Percentiles rank a stretch among this genome's conserved stretches.
Evolutionary conservation across 805 yeast species (phyloP).

Genomic region (Saccharomycopsis oosterbeekiorum): DNA sequence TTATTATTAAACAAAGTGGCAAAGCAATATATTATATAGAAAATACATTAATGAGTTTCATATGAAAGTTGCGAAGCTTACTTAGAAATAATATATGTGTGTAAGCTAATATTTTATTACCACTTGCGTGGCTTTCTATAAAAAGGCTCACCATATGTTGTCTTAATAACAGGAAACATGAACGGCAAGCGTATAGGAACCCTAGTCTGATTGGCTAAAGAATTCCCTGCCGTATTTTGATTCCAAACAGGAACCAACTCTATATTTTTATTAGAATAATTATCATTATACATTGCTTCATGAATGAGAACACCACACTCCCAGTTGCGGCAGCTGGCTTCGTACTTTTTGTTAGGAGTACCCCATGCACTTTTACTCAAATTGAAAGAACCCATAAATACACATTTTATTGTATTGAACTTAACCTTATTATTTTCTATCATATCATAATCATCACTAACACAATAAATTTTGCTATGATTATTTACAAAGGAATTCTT

Average conservation of each 20-base stretch:
- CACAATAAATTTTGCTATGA: conserved; percentile 14
- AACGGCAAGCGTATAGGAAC: conserved; percentile 16
- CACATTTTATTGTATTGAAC: conserved; percentile 12
- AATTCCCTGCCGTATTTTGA: not conserved
- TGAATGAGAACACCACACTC: conserved; percentile 15
- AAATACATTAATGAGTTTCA: no score
- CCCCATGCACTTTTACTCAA: conserved; percentile 19
- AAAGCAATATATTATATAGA: no score
- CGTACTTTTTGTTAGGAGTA: not conserved
- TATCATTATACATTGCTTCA: conserved; percentile 11
- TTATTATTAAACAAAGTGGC: no score
- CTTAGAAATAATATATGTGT: no score
- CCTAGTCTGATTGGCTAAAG: not conserved
- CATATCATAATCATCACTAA: conserved; percentile 2
- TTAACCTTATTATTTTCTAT: not conserved
- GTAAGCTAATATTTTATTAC: not conserved
- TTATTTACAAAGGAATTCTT: conserved; percentile 7
- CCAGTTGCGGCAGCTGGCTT: conserved; percentile 12
- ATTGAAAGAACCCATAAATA: conserved; percentile 15
- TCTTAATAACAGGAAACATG: conserved; percentile 11
- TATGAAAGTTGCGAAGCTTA: no score
- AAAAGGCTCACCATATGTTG: not conserved
- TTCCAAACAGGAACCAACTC: conserved; percentile 15
- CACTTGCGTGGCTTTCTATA: not conserved
- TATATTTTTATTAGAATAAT: not conserved